Percentiles rank a stretch among this genome's conserved stretches.
Conservation (phyloP, 192 early-diverging fungal species). For the Kickxella alabastrina region DNA sequence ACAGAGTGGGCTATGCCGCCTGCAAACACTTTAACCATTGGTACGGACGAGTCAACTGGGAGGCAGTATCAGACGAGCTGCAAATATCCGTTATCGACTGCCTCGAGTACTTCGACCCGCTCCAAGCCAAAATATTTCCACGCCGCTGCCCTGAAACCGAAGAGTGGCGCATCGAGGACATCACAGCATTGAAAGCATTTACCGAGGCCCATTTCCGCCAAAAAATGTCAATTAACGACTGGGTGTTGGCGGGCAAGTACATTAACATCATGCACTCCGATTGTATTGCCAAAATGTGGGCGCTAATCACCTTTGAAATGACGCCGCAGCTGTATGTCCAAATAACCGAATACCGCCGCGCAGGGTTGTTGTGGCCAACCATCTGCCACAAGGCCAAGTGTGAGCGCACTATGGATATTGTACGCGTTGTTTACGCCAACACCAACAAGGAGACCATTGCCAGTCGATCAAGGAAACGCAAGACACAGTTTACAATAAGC, state of each 20-base stretch:
- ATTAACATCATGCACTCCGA: slow-evolving; percentile 40
- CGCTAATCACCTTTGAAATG: slow-evolving; percentile 28
- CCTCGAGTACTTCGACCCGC: slow-evolving; percentile 22
- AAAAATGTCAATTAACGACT: slow-evolving; percentile 37
- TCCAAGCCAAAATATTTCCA: background rate
- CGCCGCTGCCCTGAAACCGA: slow-evolving; percentile 10
- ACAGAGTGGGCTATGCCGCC: slow-evolving; percentile 9
- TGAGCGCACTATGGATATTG: slow-evolving; percentile 22
- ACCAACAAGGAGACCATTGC: slow-evolving; percentile 17
- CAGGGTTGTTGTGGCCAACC: slow-evolving; percentile 35
- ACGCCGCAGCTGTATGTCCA: slow-evolving; percentile 27
- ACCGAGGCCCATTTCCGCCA: slow-evolving; percentile 30
- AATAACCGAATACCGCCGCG: slow-evolving; percentile 30
- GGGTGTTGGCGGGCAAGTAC: slow-evolving; percentile 37
- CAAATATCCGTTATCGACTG: slow-evolving; percentile 22
- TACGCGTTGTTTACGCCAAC: slow-evolving; percentile 25
- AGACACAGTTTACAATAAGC: slow-evolving; percentile 42
- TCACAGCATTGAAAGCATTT: slow-evolving; percentile 24
- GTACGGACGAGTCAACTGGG: slow-evolving; percentile 24
- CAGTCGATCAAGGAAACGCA: slow-evolving; percentile 15
- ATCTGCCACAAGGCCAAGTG: slow-evolving; percentile 15
- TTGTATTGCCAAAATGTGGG: slow-evolving; percentile 48
- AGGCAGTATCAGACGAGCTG: slow-evolving; percentile 23
- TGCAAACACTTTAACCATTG: slow-evolving; percentile 7
- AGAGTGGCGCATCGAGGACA: slow-evolving; percentile 30